Base-by-base conservation (phyloP, 208 protist species). In the Angomonas deanei region DNA sequence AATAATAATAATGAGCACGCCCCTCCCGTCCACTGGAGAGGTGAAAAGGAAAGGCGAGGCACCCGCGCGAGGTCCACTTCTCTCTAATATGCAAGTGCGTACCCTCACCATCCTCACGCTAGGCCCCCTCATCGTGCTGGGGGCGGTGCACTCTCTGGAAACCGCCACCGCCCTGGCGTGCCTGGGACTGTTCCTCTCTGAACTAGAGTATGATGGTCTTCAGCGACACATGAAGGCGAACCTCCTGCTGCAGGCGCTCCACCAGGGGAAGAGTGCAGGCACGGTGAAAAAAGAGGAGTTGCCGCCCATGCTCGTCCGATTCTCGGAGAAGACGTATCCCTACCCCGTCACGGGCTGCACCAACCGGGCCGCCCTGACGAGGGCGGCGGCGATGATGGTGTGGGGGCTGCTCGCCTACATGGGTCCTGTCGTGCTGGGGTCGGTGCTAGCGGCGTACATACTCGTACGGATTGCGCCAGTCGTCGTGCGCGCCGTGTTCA, bases 151-250 rank as follows among this genome's bases (percentile, higher is more conserved):
- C 56, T 84, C 70, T 28, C 78, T 79, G 39, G 66, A 74, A 30
- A 64, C 56, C 5, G 72, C 63, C 28, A 72, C 79, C 13, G 13
- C 75, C 17, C 64, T 94, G 32, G 49, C 76, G 34, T 86, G 65
- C 52, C 63, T 76, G 59, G 76, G 68, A 5, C 72, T 79, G 19
- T 79, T 84, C 52, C 66, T 85, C 30, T 72, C 70, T 30, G 70
- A 74, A 28, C 70, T 92, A 15, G 85, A 94, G 78, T 94, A 86
- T 84, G 74, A 64, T 31, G 78, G 77, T 13, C 28, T 94, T 32
- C 92, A 91, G 72, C 80, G 88, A 1, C 88, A 94, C 66, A 73
- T 94, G n/a, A 94, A 94, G 64, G 83, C 91, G 15, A 63, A 71
- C 0, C 65, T 94, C 53, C 63, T 92, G 6, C 65, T 78, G 38